Evolutionary conservation across 257 asterid genomes (phyloP), one percentile per base, ranked within the genome.

Genomic region (Nicotiana noctiflora): DNA sequence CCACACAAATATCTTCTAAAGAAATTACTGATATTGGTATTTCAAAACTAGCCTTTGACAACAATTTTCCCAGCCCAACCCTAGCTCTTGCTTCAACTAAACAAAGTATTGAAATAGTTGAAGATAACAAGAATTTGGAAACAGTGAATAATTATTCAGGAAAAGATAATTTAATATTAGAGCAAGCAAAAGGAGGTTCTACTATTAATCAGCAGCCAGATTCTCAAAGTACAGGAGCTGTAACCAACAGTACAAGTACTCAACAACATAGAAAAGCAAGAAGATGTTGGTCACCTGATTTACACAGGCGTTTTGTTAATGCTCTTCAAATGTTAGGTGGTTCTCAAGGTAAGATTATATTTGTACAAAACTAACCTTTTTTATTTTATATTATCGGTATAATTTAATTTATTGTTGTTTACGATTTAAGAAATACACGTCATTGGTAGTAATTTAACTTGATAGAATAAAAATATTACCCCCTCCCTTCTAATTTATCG

Each of bases 271-370:
- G 98, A 63, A 96, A 96, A 86, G 98, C 99, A 12, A 88, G 99
- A 92, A 90, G 98, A 72, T 96, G 99, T 60, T 94, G 99, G 98
- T 96, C 99, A 8, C 98, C 99, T 55, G 99, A 96, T 49, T 83
- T 96, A 88, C 99, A 96, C 84, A 82, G 97, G 72, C 88, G 98
- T 31, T 96, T 96, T 79, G 98, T 94, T 19, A 94, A 92, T 85
- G 99, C 99, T 76, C 98, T 96, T 82, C 99, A 96, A 62, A 91
- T 96, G 93, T 80, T 96, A 80, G 99, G 99, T 52, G 99, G 99
- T 82, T 92, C 99, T 55, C 99, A 96, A 94, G 98, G 99, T 96
- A 86, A 72, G 57, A 57, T 25, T 27, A 15, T 40, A 40, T 44
- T 27, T 55, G 21, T 55, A 23, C 40, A 83, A 2, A 53, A 23